Base-by-base conservation (phyloP, 192 early-diverging fungal genomes). In the Entophlyctis luteolus region DNA sequence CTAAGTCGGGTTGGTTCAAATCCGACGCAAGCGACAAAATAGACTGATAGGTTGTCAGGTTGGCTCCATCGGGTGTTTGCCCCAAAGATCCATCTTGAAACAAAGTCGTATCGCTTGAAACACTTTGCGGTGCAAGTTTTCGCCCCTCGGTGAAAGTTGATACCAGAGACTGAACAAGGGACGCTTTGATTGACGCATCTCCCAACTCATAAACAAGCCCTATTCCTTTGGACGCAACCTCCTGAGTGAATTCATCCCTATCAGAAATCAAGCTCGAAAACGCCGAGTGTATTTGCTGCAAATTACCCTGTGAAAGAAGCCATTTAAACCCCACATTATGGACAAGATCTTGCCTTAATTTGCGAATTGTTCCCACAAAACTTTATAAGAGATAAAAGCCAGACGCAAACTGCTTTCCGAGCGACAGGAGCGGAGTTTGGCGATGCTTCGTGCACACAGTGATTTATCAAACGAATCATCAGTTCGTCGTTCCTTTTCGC, bases 1-100 rank as follows among this genome's bases (percentile, higher is more conserved):
- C 90, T 16, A 98, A 77, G 50, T 95, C 91, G 2, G 95, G 93
- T 45, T 95, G 91, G 56, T 93, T 94, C 84, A 98, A 86, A 39
- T 95, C 95, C 16, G 88, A 86, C 0, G 95, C 93, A n/a, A 98
- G 79, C 2, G 89, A 91, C 48, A 93, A 79, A 32, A 98, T 83
- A 22, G 86, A 88, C 73, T 76, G 71, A 48, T 80, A 80, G 8
- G 75, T 78, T 16, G 63, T 76, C 37, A 75, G 32, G 27, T 60
- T 72, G 22, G 48, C 81, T 2, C 90, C 92, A 50, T 89, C 92
- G 3, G 92, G 92, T 3, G 92, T 74, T 22, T 80, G 71, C 2
- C 92, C 92, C 3, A 94, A 68, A 5, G 84, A 71, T 20, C 83
- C 79, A 32, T 79, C 74, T 23, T 86, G 82, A 67, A 94, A 93